phyloP scores from a whole-genome alignment of 1,284 basidiomycete species.

The Takashimella koratensis region DNA sequence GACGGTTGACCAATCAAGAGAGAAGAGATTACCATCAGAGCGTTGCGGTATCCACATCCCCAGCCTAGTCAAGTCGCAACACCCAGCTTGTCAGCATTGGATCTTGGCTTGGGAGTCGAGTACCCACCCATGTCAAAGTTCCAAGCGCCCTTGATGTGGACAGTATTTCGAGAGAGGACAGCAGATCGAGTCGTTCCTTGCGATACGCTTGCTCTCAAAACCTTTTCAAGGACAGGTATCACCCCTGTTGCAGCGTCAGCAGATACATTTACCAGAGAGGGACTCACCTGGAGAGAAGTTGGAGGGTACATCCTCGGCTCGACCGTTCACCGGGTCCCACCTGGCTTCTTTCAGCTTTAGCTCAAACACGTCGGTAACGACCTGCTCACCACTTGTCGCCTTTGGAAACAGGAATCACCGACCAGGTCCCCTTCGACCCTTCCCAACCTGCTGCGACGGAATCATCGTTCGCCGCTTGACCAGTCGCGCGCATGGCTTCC shows the following conservation, averaged over 20 bases:
- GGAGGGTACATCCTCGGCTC: slow-evolving; percentile 49
- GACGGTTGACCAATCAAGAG: slow-evolving; percentile 54
- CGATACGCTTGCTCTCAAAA: slow-evolving; percentile 56
- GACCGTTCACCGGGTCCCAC: slow-evolving; percentile 39
- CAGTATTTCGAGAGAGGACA: slow-evolving; percentile 61
- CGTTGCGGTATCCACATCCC: slow-evolving; percentile 68
- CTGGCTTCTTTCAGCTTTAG: slow-evolving; percentile 18
- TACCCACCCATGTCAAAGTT: slow-evolving; percentile 67
- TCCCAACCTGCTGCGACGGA: slow-evolving; percentile 30
- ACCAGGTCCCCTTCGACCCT: slow-evolving; percentile 12
- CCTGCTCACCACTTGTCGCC: slow-evolving; percentile 42
- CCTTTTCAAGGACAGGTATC: slow-evolving; percentile 61
- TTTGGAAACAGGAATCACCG: slow-evolving; percentile 3
- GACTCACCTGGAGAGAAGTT: slow-evolving; percentile 67
- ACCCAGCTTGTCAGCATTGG: too few relatives aligned
- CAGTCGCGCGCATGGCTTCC: neutral
- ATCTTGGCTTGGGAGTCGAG: too few relatives aligned
- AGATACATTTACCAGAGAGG: neutral
- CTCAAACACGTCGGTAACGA: neutral
- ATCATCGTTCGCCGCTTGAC: slow-evolving; percentile 12
- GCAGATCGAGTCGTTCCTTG: slow-evolving; percentile 59
- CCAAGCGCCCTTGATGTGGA: slow-evolving; percentile 62
- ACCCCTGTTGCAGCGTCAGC: slow-evolving; percentile 55
- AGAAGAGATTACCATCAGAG: slow-evolving; percentile 71
- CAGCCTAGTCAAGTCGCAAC: slow-evolving; percentile 37